Evolutionary conservation across 495 filamentous ascomycete genomes (phyloP), one percentile per base, ranked within the genome.

Genomic region (Neurospora sp.): DNA sequence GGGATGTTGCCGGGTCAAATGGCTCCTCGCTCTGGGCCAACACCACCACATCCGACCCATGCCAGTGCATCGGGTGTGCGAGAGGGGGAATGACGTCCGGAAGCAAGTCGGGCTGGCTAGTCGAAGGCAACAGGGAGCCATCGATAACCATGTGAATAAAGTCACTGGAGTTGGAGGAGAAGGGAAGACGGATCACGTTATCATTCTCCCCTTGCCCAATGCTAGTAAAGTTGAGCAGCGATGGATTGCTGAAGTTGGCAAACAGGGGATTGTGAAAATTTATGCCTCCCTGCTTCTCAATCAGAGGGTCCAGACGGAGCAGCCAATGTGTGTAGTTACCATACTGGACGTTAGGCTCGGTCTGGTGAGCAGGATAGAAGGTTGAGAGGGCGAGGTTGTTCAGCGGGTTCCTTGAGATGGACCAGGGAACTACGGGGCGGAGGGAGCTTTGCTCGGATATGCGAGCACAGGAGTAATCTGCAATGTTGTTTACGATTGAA

Each of bases 11-110:
- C 59, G 75, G 38, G 62, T 71, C 81, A 76, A 83, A 88, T 78
- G 59, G 38, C 9, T 69, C 7, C 18, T 71, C 69, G 1, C 70
- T 54, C 39, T 72, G 72, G 4, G 40, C 69, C 0, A 72, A 5
- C 8, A 74, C 40, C 14, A 39, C 54, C n/a, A 62, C 73, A n/a
- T 75, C 74, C 37, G 59, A 90, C 72, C 89, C 84, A 75, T 90
- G 84, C 5, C 86, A 86, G 76, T 88, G 84, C 12, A 89, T 81
- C 74, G 88, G 48, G 23, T 69, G 59, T 0, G 54, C 35, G 0
- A 69, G 59, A 3, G 11, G 48, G n/a, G 54, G 20, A 1, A 23
- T 69, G 14, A 62, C 2, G 44, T 39, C 18, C 31, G 27, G 23
- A 5, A 46, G 9, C 4, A 46, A 6, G 54, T 40, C 39, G 0